Percentiles rank a stretch among this genome's conserved stretches.
These are phyloP conservation scores for Aphanocladium album DNA, from an alignment of 2,329 filamentous ascomycete genomes.

Conservation along the genomic window DNA sequence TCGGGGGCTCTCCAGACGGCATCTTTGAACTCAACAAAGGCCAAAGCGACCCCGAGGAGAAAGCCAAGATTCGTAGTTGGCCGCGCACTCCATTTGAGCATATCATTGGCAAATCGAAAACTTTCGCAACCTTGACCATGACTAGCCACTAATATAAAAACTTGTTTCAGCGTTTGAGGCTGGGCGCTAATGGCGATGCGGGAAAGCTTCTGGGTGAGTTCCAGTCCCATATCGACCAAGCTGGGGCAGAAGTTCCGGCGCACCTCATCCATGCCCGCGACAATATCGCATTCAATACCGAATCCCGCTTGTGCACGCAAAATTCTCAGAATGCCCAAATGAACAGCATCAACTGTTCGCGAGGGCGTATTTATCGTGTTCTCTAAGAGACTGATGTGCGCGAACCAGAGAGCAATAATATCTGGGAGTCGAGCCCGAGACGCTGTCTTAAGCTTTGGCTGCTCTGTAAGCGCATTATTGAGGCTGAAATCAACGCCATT, in stretches of 20 bases:
- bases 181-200: not conserved
- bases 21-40: not conserved
- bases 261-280: conserved; percentile 9
- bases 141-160: not conserved
- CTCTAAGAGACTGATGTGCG: conserved; percentile 3
- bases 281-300: not conserved
- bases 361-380: not conserved
- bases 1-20: not conserved
- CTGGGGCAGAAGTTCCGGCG: not conserved
- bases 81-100: not conserved
- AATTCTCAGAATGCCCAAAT: not conserved
- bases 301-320: not conserved
- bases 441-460: not conserved
- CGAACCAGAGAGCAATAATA: conserved; percentile 9
- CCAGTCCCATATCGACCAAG: conserved; percentile 5
- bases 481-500: not conserved
- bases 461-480: not conserved
- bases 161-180: not conserved
- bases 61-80: not conserved
- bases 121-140: not conserved
- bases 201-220: not conserved
- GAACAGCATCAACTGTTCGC: not conserved
- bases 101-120: not conserved
- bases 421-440: not conserved
- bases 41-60: not conserved